These are phyloP conservation scores for Lachancea meyersii DNA, from an alignment of 805 yeast genomes.

Conservation along the genomic window DNA sequence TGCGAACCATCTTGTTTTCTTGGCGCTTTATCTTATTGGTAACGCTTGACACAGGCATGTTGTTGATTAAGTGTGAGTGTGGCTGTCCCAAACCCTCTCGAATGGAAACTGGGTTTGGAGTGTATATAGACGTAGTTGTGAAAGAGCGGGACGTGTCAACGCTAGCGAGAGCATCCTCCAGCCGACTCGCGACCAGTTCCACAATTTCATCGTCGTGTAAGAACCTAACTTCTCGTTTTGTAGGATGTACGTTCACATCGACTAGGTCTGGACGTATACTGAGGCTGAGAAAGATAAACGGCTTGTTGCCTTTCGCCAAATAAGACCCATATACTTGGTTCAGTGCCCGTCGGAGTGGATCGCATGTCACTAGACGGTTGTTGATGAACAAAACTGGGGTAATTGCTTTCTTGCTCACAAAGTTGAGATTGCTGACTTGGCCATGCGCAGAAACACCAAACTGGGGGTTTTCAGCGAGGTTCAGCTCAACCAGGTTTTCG, in stretches of 20 bases:
- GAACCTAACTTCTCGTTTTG: slow-evolving; percentile 86
- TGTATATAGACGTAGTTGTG: slow-evolving; percentile 49
- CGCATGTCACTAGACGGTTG: slow-evolving; percentile 74
- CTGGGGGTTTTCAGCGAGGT: slow-evolving; percentile 32
- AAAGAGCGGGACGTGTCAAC: slow-evolving; percentile 66
- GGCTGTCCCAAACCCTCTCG: slow-evolving; percentile 4
- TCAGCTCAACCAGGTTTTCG: slow-evolving; percentile 50
- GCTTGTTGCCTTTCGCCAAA: slow-evolving; percentile 70
- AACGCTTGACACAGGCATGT: slow-evolving; percentile 5
- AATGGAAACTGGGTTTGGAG: slow-evolving; percentile 4
- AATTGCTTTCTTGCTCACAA: slow-evolving; percentile 52
- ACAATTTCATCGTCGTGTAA: slow-evolving; percentile 81
- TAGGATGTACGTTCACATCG: slow-evolving; percentile 95
- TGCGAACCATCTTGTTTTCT: slow-evolving; percentile 32
- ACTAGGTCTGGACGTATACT: slow-evolving; percentile 59
- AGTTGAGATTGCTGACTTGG: slow-evolving; percentile 65
- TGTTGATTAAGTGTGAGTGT: slow-evolving; percentile 4
- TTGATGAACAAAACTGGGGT: slow-evolving; percentile 81
- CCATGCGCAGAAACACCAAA: slow-evolving; percentile 58
- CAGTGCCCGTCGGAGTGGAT: slow-evolving; percentile 68
- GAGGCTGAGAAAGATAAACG: slow-evolving; percentile 74
- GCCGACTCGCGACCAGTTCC: slow-evolving; percentile 44
- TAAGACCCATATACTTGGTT: slow-evolving; percentile 53
- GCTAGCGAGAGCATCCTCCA: slow-evolving; percentile 47
- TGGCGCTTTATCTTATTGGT: slow-evolving; percentile 21